These are phyloP conservation scores for Alternaria triticimaculans DNA, from an alignment of 2,329 filamentous ascomycete genomes.

Conservation along the genomic window DNA sequence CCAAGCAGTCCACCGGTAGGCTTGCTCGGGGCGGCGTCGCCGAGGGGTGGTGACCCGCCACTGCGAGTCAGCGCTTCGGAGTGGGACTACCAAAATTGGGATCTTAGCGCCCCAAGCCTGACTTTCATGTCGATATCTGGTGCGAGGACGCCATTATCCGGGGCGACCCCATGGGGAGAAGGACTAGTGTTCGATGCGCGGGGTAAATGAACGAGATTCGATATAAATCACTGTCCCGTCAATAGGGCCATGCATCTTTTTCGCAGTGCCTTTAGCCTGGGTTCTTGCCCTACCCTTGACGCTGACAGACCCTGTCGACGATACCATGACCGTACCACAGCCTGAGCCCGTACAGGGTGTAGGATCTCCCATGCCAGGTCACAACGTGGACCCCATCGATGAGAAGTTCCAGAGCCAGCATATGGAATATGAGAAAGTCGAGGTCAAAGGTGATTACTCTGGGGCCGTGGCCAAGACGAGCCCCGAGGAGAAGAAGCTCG, in stretches of 20 bases:
- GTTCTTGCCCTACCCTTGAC: background rate
- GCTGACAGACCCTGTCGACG: background rate
- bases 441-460: slow-evolving; percentile 13
- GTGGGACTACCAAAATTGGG: background rate
- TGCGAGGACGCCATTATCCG: background rate
- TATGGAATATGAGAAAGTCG: background rate
- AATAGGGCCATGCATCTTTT: background rate
- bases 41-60: background rate
- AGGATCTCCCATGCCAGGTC: background rate
- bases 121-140: background rate
- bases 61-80: background rate
- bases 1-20: background rate
- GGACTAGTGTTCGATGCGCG: background rate
- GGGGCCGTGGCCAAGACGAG: slow-evolving; percentile 17
- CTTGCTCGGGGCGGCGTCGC: background rate
- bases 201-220: background rate
- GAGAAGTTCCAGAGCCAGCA: slow-evolving; percentile 2
- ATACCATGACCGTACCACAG: background rate
- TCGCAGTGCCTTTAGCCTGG: background rate
- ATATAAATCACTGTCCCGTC: background rate
- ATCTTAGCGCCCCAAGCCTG: background rate
- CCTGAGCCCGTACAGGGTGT: background rate
- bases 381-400: background rate
- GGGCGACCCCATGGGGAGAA: background rate
- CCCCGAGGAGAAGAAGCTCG: slow-evolving; percentile 14